Evolutionary conservation across 2,329 filamentous ascomycete species (phyloP), one percentile per base, ranked within the genome.

Genomic region (Didymella pinodella): DNA sequence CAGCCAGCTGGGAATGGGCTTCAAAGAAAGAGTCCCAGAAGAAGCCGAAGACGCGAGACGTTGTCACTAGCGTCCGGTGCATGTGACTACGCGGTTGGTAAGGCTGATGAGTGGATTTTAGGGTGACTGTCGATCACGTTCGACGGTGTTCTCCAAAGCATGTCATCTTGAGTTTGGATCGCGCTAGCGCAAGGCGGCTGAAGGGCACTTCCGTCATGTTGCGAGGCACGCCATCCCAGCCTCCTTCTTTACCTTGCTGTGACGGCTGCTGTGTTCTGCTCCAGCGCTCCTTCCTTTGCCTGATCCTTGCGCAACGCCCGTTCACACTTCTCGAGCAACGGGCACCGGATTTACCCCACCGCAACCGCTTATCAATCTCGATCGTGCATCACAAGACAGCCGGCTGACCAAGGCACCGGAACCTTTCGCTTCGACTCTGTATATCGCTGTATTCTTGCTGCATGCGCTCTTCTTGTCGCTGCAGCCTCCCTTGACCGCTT

Each of bases 101-200:
- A 59, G 65, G 66, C 62, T 68, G 65, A 63, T 62, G 63, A 63
- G 52, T 59, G 59, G 57, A 41, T 36, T 43, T 50, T 54, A 12
- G 57, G 55, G 31, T 43, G 32, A 28, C 36, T 51, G 66, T 65
- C 68, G 67, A 71, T 66, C 64, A 61, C 59, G 59, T 71, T 71
- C 68, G 59, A 71, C 63, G 32, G 28, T 36, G 28, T 68, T 69
- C 64, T 58, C 36, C 43, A 18, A 20, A 38, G 50, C 61, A 55
- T 44, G 57, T 63, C 56, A 50, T 53, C 53, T 18, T n/a, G 59
- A 64, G 57, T 54, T 62, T 56, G 43, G 43, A 29, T 40, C 25
- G 20, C n/a, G 25, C 54, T 58, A 57, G 48, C 53, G 53, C 53
- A 57, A 48, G 36, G 31, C 31, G 31, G 31, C 12, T 32, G 31